Evolutionary conservation across 2,329 filamentous ascomycete species (phyloP).

Genomic region (Stemphylium vesicarium): DNA sequence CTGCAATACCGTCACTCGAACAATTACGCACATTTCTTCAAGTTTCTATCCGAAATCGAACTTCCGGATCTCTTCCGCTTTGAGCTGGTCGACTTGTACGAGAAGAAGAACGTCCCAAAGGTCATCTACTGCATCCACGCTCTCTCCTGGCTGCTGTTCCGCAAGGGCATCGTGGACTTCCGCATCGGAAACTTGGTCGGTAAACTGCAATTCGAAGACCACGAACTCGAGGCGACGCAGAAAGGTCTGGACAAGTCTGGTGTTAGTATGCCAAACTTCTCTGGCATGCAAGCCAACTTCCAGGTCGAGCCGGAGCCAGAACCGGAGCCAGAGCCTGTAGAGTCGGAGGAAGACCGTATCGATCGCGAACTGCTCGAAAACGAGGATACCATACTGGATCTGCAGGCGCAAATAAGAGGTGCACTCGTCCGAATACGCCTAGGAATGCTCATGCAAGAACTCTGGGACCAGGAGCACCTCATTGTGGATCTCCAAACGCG

Average conservation of each 20-base stretch:
- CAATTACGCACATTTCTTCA: slow-evolving; percentile 96
- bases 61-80: slow-evolving; percentile 96
- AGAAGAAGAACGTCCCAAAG: slow-evolving; percentile 99
- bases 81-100: slow-evolving; percentile 95
- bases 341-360: slow-evolving; percentile 89
- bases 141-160: slow-evolving; percentile 93
- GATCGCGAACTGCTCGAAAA: slow-evolving; percentile 81
- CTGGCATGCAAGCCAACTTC: slow-evolving; percentile 95
- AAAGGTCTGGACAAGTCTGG: slow-evolving; percentile 96
- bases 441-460: slow-evolving; percentile 80
- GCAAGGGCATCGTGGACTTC: slow-evolving; percentile 93
- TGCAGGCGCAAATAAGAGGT: slow-evolving; percentile 87
- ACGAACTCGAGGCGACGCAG: slow-evolving; percentile 95
- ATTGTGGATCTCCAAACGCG: slow-evolving; percentile 84
- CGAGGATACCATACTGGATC: slow-evolving; percentile 72
- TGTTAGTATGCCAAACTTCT: slow-evolving; percentile 95
- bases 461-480: slow-evolving; percentile 85
- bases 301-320: slow-evolving; percentile 85
- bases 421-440: slow-evolving; percentile 78
- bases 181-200: slow-evolving; percentile 96
- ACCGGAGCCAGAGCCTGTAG: slow-evolving; percentile 74
- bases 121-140: slow-evolving; percentile 99
- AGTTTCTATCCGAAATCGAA: slow-evolving; percentile 88
- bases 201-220: slow-evolving; percentile 95
- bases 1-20: slow-evolving; percentile 96